Evolutionary conservation across 768 basidiomycete genomes (phyloP), one percentile per base, ranked within the genome.

Genomic region (Flagelloscypha sp.): DNA sequence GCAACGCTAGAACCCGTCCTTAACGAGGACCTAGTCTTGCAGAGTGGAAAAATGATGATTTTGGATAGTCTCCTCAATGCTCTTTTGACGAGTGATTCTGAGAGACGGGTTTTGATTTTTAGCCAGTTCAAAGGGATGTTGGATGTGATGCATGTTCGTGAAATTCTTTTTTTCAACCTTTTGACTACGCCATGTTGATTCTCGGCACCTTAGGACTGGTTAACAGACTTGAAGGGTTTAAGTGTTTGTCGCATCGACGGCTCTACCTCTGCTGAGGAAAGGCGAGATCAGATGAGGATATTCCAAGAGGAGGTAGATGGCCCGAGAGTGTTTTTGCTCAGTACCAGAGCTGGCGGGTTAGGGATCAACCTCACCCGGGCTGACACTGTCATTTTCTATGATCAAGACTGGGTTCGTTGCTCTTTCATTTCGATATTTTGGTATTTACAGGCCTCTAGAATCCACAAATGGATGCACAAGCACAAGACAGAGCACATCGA

Each of bases 61-160:
- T 72, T 99, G 1, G 86, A 97, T 43, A 76, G 92, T 5, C 63
- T 99, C 7, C 70, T 99, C 6, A 74, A 74, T 21, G 90, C 80
- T 37, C 60, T 99, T 20, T 88, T 98, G 58, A 65, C 62, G 24
- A 62, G 79, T 3, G 74, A 70, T 6, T 92, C 94, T 58, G n/a
- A n/a, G n/a, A n/a, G n/a, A n/a, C 94, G 90, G 52, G 85, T 88
- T 0, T 59, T 92, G n/a, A 50, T 85, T 9, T 86, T 85, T 57
- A 87, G 85, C 38, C 94, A 99, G 58, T 98, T 99, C 58, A 92
- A 85, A 30, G 90, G 83, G 4, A 90, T 98, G 90, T 63, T 98
- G 37, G 84, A 99, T 50, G 83, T 99, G 47, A 86, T 99, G 31
- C 82, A 95, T 70, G 87, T 88, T 45, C 5, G 64, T 46, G 21